Percentiles rank a stretch among this genome's conserved stretches.
Evolutionary conservation across 306 rosid genomes (phyloP).

Genomic region (Ammopiptanthus mongolicus): DNA sequence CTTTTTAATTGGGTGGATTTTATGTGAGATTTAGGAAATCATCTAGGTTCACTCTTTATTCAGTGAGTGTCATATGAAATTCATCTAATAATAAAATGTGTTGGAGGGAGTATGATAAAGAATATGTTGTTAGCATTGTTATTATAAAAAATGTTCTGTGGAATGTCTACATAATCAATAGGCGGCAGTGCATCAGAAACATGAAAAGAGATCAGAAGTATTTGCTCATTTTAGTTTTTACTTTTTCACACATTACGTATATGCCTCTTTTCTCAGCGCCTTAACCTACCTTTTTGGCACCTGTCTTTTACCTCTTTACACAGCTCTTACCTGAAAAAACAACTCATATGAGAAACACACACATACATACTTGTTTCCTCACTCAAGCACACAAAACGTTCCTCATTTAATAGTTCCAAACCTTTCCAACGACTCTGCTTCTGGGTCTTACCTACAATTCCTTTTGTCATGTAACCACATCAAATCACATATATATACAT

Average conservation of each 20-base stretch:
- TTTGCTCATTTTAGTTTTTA: slow-evolving; percentile 22
- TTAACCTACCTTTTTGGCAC: slow-evolving; percentile 31
- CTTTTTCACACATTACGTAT: slow-evolving; percentile 22
- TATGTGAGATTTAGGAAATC: too few species aligned
- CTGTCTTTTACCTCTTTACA: background rate
- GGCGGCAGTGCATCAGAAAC: slow-evolving; percentile 8
- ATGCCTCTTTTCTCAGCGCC: slow-evolving; percentile 43
- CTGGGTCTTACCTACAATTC: slow-evolving; percentile 32
- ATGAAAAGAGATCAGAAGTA: background rate
- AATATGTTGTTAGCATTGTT: too few species aligned
- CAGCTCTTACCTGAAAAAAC: too few species aligned
- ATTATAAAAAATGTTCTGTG: too few species aligned
- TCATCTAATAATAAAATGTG: too few species aligned
- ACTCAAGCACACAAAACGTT: slow-evolving; percentile 6
- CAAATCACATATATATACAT: background rate
- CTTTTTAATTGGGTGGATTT: too few species aligned
- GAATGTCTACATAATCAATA: slow-evolving; percentile 12
- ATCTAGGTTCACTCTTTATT: too few species aligned
- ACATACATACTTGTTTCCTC: slow-evolving; percentile 6
- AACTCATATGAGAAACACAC: background rate
- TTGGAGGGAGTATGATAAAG: too few species aligned
- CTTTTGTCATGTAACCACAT: slow-evolving; percentile 11
- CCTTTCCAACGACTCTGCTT: slow-evolving; percentile 24
- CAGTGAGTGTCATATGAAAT: too few species aligned
- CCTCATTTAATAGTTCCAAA: slow-evolving; percentile 7